These are phyloP conservation scores for Fusarium nematophilum DNA, from an alignment of 2,329 filamentous ascomycete genomes.

Conservation along the genomic window DNA sequence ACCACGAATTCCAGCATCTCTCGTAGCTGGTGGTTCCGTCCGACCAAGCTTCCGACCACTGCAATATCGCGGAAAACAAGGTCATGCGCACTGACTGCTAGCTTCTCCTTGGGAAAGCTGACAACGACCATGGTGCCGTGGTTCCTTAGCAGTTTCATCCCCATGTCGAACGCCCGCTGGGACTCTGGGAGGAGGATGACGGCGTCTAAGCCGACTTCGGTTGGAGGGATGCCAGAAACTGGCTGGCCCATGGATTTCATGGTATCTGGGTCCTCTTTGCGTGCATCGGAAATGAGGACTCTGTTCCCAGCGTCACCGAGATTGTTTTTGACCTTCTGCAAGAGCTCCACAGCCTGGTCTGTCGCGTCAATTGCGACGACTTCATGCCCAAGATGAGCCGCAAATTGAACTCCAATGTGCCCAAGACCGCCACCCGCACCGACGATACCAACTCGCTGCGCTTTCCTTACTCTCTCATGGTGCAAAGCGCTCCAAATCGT, in stretches of 20 bases:
- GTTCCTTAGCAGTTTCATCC: conserved; percentile 8
- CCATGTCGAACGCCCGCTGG: conserved; percentile 9
- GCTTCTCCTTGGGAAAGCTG: conserved; percentile 10
- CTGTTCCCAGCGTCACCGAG: not conserved
- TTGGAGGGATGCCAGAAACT: not conserved
- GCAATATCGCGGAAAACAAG: conserved; percentile 12
- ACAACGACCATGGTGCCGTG: conserved; percentile 11
- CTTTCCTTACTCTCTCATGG: not conserved
- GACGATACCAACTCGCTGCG: conserved; percentile 6
- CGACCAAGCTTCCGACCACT: conserved; percentile 12
- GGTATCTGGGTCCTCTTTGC: not conserved
- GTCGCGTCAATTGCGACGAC: conserved; percentile 16
- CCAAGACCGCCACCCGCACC: conserved; percentile 19
- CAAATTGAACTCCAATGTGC: conserved; percentile 23
- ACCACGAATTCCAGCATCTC: conserved; percentile 13
- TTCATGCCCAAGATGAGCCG: conserved; percentile 2
- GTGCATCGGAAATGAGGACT: not conserved
- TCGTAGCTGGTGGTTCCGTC: conserved; percentile 7
- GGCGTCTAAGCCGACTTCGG: conserved; percentile 4
- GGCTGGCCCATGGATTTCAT: not conserved
- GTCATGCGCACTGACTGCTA: conserved; percentile 8
- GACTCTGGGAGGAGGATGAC: conserved; percentile 12
- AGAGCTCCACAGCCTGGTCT: not conserved
- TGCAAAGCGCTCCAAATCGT: conserved; percentile 19
- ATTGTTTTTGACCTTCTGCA: not conserved